Conservation (phyloP, 345 rosid genomes). For the Salix caprea region DNA sequence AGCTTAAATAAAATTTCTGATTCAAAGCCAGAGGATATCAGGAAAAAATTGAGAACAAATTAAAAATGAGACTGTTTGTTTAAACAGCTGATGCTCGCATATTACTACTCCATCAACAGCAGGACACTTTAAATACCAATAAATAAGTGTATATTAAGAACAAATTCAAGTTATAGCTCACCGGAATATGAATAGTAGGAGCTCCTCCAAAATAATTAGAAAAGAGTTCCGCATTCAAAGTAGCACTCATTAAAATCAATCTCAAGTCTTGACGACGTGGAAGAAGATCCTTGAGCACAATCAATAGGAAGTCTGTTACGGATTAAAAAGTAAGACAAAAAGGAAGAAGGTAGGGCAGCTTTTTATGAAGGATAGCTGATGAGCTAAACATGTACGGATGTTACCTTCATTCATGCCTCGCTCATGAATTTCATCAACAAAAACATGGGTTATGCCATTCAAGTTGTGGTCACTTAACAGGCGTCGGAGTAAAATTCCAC, state of each 20-base stretch:
- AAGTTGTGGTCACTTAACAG: conserved; percentile 82
- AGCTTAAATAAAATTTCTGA: conserved; percentile 7
- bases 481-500: conserved; percentile 92
- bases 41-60: neutral
- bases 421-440: conserved; percentile 98
- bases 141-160: neutral
- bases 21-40: neutral
- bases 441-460: conserved; percentile 90
- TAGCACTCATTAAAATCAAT: conserved; percentile 96
- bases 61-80: neutral
- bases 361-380: neutral
- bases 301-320: conserved; percentile 78
- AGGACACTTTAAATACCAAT: conserved; percentile 1
- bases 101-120: neutral
- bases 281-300: conserved; percentile 96
- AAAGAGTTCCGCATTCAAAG: conserved; percentile 92
- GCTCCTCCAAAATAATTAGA: conserved; percentile 87
- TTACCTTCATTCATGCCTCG: conserved; percentile 99
- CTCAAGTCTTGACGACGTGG: conserved; percentile 91
- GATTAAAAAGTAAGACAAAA: conserved; percentile 5
- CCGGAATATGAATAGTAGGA: conserved; percentile 90
- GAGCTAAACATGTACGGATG: conserved; percentile 2
- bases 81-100: neutral
- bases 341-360: neutral
- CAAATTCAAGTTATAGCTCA: conserved; percentile 31